A percentile compares a stretch with the other conserved stretches of the same genome.
These are phyloP conservation scores for Pugionium cornutum DNA, from an alignment of 345 rosid species.

Conservation along the genomic window DNA sequence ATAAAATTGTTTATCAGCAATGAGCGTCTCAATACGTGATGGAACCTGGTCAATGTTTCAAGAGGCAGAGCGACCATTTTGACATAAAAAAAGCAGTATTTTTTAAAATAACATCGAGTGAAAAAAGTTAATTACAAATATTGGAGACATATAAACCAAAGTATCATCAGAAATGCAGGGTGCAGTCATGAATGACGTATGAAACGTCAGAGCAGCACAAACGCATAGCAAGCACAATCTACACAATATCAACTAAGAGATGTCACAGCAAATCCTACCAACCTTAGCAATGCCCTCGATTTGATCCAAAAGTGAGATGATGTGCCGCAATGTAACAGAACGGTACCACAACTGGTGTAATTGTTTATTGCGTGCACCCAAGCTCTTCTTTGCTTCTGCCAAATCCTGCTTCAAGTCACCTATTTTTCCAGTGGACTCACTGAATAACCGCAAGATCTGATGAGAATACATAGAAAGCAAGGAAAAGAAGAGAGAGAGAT, in stretches of 20 bases:
- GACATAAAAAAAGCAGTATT: slow-evolving; percentile 26
- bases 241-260: slow-evolving; percentile 19
- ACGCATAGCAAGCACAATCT: slow-evolving; percentile 28
- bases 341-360: slow-evolving; percentile 99
- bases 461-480: slow-evolving; percentile 27
- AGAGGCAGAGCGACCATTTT: slow-evolving; percentile 22
- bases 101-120: slow-evolving; percentile 6
- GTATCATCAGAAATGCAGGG: slow-evolving; percentile 25
- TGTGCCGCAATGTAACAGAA: slow-evolving; percentile 95
- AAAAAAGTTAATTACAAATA: slow-evolving; percentile 1
- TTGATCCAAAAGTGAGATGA: slow-evolving; percentile 90
- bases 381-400: slow-evolving; percentile 80
- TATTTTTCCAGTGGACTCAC: slow-evolving; percentile 86
- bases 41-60: slow-evolving; percentile 65
- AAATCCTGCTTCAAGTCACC: slow-evolving; percentile 74
- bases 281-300: slow-evolving; percentile 99
- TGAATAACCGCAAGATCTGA: slow-evolving; percentile 93
- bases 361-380: slow-evolving; percentile 90
- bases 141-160: slow-evolving; percentile 20
- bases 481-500: slow-evolving; percentile 21
- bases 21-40: slow-evolving; percentile 83
- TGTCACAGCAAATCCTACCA: slow-evolving; percentile 26
- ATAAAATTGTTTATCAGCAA: slow-evolving; percentile 82
- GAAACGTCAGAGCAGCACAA: slow-evolving; percentile 23
- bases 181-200: slow-evolving; percentile 23